These are phyloP conservation scores for Pseudoperonospora humuli DNA, from an alignment of 352 stramenopile species.

Conservation along the genomic window DNA sequence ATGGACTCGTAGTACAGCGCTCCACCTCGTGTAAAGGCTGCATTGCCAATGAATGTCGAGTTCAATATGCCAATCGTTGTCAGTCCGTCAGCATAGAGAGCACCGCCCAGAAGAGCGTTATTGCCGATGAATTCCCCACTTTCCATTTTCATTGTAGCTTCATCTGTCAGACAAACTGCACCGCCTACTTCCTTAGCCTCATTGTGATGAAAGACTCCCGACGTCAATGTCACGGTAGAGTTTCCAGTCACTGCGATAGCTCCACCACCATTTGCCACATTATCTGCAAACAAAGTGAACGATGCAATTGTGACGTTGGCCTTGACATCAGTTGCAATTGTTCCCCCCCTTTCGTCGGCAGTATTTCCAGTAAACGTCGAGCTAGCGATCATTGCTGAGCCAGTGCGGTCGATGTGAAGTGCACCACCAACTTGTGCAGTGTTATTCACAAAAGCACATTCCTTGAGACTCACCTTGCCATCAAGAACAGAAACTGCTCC, in stretches of 20 bases:
- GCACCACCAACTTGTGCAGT: constrained; percentile 40
- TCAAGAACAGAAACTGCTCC: constrained; percentile 42
- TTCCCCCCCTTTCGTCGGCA: constrained; percentile 40
- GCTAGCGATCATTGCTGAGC: constrained; percentile 9
- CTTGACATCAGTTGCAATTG: constrained; percentile 21
- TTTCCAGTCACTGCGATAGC: constrained; percentile 12
- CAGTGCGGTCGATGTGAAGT: constrained; percentile 33
- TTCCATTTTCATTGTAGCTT: constrained; percentile 14
- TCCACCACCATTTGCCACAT: constrained; percentile 31
- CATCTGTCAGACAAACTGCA: constrained; percentile 27
- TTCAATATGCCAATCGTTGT: constrained; percentile 7
- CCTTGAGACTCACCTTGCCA: constrained; percentile 23
- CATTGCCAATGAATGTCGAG: constrained; percentile 28
- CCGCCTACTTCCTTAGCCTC: constrained; percentile 20
- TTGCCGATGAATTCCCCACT: constrained; percentile 22
- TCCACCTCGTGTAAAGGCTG: constrained; percentile 29
- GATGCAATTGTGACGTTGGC: constrained; percentile 10
- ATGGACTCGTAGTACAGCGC: constrained; percentile 41
- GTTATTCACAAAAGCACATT: constrained; percentile 35
- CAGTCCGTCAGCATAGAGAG: constrained; percentile 26
- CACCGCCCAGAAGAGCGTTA: constrained; percentile 27
- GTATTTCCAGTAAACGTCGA: constrained; percentile 36
- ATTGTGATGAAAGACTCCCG: constrained; percentile 17
- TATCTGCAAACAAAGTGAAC: constrained; percentile 24
- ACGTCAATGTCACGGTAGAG: constrained; percentile 9